Evolutionary conservation across 2,329 filamentous ascomycete genomes (phyloP).

Genomic region (Cryoendolithus antarcticus): DNA sequence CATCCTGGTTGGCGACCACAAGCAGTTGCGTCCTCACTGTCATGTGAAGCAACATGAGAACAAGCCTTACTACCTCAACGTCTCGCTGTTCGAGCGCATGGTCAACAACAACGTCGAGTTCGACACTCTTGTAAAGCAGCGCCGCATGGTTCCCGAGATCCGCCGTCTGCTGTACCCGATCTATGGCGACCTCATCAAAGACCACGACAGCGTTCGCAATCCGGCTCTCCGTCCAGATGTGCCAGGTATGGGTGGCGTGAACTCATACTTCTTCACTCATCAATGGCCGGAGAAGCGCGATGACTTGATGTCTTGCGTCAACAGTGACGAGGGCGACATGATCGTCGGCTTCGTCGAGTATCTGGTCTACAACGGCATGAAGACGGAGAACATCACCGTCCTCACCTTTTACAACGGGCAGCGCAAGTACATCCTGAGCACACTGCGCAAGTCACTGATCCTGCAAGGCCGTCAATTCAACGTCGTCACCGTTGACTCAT

Average conservation of each 20-base stretch:
- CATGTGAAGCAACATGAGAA: slow-evolving; percentile 47
- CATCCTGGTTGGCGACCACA: slow-evolving; percentile 65
- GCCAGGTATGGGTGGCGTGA: slow-evolving; percentile 49
- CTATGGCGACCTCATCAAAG: slow-evolving; percentile 44
- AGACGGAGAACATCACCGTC: slow-evolving; percentile 55
- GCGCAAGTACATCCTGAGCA: slow-evolving; percentile 48
- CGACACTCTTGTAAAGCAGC: slow-evolving; percentile 54
- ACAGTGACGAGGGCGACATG: slow-evolving; percentile 63
- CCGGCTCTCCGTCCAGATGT: slow-evolving; percentile 36
- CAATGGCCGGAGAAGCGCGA: slow-evolving; percentile 53
- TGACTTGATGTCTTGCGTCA: slow-evolving; percentile 53
- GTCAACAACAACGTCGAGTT: slow-evolving; percentile 54
- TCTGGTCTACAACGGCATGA: slow-evolving; percentile 54
- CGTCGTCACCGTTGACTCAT: slow-evolving; percentile 75
- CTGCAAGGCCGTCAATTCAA: slow-evolving; percentile 27
- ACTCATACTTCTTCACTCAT: slow-evolving; percentile 53
- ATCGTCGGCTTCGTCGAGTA: slow-evolving; percentile 60
- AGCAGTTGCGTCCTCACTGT: slow-evolving; percentile 62
- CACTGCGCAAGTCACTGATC: slow-evolving; percentile 23
- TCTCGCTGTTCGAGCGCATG: slow-evolving; percentile 71
- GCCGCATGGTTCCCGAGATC: slow-evolving; percentile 60
- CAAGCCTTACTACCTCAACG: slow-evolving; percentile 52
- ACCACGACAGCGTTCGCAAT: slow-evolving; percentile 44
- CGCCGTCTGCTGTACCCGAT: slow-evolving; percentile 48
- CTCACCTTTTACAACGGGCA: slow-evolving; percentile 86